A percentile compares a stretch with the other conserved stretches of the same genome.
Conservation (phyloP, 1,284 basidiomycete species). For the Ganoderma lucidum region DNA sequence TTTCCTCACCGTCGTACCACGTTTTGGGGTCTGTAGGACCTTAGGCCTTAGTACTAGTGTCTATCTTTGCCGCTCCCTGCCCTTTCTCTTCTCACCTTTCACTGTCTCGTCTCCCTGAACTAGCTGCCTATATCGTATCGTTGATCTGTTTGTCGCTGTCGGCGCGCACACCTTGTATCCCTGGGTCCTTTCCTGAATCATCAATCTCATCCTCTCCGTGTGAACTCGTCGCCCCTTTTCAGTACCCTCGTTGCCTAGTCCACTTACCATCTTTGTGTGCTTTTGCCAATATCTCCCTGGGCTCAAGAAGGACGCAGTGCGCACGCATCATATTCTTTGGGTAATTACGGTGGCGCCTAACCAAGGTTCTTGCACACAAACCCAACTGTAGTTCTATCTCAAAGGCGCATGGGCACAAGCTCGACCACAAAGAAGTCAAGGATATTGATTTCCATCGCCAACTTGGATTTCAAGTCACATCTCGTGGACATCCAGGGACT, state of each 20-base stretch:
- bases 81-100: slow-evolving; percentile 8
- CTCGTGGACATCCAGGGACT: not conserved
- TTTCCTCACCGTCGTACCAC: slow-evolving; percentile 17
- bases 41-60: slow-evolving; percentile 30
- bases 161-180: slow-evolving; percentile 36
- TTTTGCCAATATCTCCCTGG: not conserved
- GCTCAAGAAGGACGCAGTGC: not conserved
- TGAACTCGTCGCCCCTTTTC: not conserved
- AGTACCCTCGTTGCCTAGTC: not conserved
- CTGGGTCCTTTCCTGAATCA: slow-evolving; percentile 31
- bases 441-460: too few relatives aligned
- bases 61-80: slow-evolving; percentile 13
- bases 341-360: not conserved
- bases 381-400: not conserved
- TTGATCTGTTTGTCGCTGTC: slow-evolving; percentile 35
- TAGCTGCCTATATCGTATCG: slow-evolving; percentile 33
- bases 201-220: slow-evolving; percentile 22
- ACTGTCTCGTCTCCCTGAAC: slow-evolving; percentile 13
- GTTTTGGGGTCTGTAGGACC: slow-evolving; percentile 32
- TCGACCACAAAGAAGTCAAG: too few relatives aligned
- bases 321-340: not conserved
- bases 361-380: not conserved
- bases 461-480: not conserved
- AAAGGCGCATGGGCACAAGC: not conserved
- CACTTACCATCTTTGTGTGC: not conserved